Conservation (phyloP, 495 filamentous ascomycete species). For the Aspergillus indologenus region DNA sequence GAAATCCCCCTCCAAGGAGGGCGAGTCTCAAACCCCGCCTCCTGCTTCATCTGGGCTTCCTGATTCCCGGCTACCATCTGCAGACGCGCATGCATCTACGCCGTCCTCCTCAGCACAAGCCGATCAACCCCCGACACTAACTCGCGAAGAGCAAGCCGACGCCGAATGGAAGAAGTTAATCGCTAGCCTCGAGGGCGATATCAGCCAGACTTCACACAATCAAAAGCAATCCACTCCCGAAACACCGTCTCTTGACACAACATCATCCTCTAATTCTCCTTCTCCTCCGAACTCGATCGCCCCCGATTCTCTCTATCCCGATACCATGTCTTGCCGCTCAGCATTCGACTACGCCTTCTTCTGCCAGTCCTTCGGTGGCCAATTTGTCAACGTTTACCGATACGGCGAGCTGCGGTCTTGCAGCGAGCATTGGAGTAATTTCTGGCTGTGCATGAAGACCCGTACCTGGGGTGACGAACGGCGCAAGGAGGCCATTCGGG, state of each 20-base stretch:
- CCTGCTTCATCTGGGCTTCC: conserved; percentile 6
- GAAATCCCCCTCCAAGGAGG: conserved; percentile 32
- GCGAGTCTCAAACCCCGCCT: conserved; percentile 21
- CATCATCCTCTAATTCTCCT: conserved; percentile 10
- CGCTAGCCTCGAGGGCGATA: conserved; percentile 42
- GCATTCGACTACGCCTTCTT: conserved; percentile 94
- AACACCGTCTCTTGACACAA: conserved; percentile 18
- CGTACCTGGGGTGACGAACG: conserved; percentile 41
- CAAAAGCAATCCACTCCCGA: conserved; percentile 19
- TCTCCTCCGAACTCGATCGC: conserved; percentile 41
- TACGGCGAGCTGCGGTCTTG: conserved; percentile 72
- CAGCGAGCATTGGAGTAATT: conserved; percentile 78
- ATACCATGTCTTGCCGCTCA: conserved; percentile 79
- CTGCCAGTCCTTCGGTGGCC: conserved; percentile 88
- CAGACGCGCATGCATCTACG: conserved; percentile 11
- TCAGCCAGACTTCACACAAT: conserved; percentile 18
- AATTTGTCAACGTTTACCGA: conserved; percentile 85
- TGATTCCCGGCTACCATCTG: conserved; percentile 1
- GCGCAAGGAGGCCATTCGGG: conserved; percentile 58
- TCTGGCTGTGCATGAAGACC: conserved; percentile 95
- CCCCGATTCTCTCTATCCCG: conserved; percentile 66
- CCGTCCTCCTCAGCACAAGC: conserved; percentile 13
- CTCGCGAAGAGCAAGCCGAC: conserved; percentile 58
- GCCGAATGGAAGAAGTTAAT: conserved; percentile 60
- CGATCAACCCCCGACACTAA: conserved; percentile 39